Base-by-base conservation (phyloP, 2,329 filamentous ascomycete genomes). In the Diaporthe eres region DNA sequence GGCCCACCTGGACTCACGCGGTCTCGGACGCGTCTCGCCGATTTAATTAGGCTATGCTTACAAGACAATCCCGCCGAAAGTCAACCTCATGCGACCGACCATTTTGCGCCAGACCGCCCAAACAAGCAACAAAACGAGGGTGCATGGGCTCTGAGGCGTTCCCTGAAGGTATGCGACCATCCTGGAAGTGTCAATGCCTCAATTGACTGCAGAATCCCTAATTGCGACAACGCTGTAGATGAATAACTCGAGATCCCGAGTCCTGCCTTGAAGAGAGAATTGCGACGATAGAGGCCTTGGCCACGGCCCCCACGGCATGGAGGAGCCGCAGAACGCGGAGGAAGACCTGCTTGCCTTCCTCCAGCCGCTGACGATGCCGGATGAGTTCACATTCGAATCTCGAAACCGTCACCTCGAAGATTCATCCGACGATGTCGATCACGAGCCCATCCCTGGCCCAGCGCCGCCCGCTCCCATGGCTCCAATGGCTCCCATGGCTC, bases 341-440 rank as follows among this genome's bases (percentile, higher is more conserved):
- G 76, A 77, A 31, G 76, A 77, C 34, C 34, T 77, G 4, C 49
- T 75, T 28, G 71, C 76, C n/a, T 42, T 77, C n/a, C 76, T 77
- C 17, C 76, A 77, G 49, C 76, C 74, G 4, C 49, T 67, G n/a
- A 74, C 51, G 6, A 47, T 60, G 17, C 74, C 63, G 7, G 63
- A 75, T 0, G 57, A 73, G n/a, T 75, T 75, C 25, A 57, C 55
- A 10, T 75, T 75, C 49, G 74, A 77, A 42, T n/a, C 39, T 2
- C n/a, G 51, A 8, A 25, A 42, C 2, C 39, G 61, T 12, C 53
- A 70, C 22, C 49, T 17, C 58, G 55, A 39, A 25, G 74, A 75
- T 28, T 71, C 70, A 8, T 74, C 70, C 34, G 74, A 74, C 39
- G 71, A 77, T 39, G 72, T 49, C 71, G 49, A 63, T 12, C 53